Evolutionary conservation across 768 basidiomycete genomes (phyloP), one percentile per base, ranked within the genome.

Genomic region (Crucibulum laeve): DNA sequence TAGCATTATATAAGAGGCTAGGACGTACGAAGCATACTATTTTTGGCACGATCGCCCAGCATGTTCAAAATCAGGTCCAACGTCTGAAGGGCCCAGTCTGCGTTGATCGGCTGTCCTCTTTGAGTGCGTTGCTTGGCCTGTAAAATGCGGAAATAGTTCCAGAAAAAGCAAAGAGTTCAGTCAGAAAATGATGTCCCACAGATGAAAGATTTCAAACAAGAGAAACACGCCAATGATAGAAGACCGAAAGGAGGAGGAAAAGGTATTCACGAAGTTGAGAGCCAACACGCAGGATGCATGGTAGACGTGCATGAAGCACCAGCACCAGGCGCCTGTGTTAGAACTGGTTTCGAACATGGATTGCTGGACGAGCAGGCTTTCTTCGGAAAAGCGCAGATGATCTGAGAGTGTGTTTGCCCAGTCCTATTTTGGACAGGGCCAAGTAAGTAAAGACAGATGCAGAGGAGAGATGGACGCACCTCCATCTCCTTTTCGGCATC

Each of bases 241-340:
- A 44, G 37, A 22, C 35, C 46, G 38, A 38, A 42, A 26, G 28
- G 23, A 40, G 14, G 10, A 23, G 11, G 42, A 25, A 44, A 44
- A 44, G 44, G 38, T 48, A 70, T 77, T 64, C 54, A 88, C 87
- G 60, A 73, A 70, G 51, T 77, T 74, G 28, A 90, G 57, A 15
- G 78, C 81, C 42, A 89, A 69, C 24, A 74, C 65, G 52, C 79
- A 80, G 46, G 82, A 83, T 32, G 83, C 84, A 52, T 90, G 77
- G 48, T 84, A 67, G 35, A 79, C 69, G 58, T 91, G 87, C 70
- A 88, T 84, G 56, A 72, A 71, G 50, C 78, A 85, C 64, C 78
- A 91, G 53, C 82, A 86, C 89, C 88, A 91, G 7, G 86, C 84
- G 36, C 87, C 84, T 22, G 75, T 75, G 52, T 87, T 88, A 13